A percentile compares a stretch with the other conserved stretches of the same genome.
phyloP scores from a whole-genome alignment of 2,329 filamentous ascomycete genomes.

The Rutstroemia sp. region DNA sequence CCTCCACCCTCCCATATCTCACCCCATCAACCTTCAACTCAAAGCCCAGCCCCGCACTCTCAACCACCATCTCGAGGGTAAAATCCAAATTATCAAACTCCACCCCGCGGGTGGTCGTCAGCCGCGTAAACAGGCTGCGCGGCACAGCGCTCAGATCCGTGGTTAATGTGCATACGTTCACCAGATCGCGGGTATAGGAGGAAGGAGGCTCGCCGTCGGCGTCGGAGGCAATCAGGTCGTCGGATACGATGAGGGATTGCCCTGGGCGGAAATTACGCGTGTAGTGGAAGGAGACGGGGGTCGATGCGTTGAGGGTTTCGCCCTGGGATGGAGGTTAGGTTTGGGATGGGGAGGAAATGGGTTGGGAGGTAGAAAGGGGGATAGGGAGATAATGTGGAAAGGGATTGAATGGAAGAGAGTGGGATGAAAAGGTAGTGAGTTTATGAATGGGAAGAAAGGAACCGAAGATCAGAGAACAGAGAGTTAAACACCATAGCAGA shows the following conservation, averaged over 20 bases:
- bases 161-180: conserved; percentile 72
- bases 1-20: conserved; percentile 68
- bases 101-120: conserved; percentile 71
- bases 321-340: conserved; percentile 39
- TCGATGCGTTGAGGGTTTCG: conserved; percentile 64
- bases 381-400: too few species aligned
- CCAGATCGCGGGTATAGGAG: conserved; percentile 53
- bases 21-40: conserved; percentile 74
- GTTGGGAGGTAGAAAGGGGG: too few species aligned
- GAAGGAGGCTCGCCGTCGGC: conserved; percentile 50
- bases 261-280: conserved; percentile 74
- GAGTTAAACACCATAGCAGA: too few species aligned
- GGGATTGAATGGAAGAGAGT: not conserved
- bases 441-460: too few species aligned
- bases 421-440: not conserved
- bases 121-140: conserved; percentile 61
- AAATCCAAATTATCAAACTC: conserved; percentile 81
- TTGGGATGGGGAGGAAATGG: not conserved
- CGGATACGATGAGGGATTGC: conserved; percentile 69
- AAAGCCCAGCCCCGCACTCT: conserved; percentile 68
- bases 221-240: conserved; percentile 72
- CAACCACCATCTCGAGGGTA: conserved; percentile 75
- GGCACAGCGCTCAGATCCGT: conserved; percentile 73
- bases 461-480: too few species aligned
- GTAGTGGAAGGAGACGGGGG: conserved; percentile 76